These are phyloP conservation scores for Amanita fuliginea DNA, from an alignment of 768 basidiomycete species.

Conservation along the genomic window DNA sequence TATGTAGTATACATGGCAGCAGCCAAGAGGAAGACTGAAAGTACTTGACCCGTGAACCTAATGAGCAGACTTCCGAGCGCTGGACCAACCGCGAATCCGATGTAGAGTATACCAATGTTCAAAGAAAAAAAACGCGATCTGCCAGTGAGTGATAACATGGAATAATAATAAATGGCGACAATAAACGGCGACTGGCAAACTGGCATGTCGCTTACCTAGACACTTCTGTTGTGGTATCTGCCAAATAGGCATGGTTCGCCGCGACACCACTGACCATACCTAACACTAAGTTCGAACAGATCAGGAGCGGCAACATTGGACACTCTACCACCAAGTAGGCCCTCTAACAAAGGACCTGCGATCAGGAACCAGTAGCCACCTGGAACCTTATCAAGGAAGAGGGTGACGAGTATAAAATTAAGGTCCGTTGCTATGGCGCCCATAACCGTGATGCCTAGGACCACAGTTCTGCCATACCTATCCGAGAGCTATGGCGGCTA, in stretches of 20 bases:
- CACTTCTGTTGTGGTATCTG: constrained; percentile 51
- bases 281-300: constrained; percentile 15
- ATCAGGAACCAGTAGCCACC: constrained; percentile 78
- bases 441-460: constrained; percentile 47
- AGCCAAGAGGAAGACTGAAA: constrained; percentile 68
- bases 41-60: constrained; percentile 35
- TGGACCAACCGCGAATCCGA: constrained; percentile 70
- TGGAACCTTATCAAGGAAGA: constrained; percentile 48
- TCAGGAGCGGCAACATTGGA: neutral
- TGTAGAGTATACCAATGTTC: constrained; percentile 53
- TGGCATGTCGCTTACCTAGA: constrained; percentile 30
- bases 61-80: constrained; percentile 59
- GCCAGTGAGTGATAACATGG: constrained; percentile 1
- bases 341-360: constrained; percentile 55
- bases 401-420: constrained; percentile 55
- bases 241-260: constrained; percentile 52
- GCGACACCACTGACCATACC: constrained; percentile 42
- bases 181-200: neutral
- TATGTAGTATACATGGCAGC: constrained; percentile 37
- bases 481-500: constrained; percentile 50
- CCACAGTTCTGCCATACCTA: constrained; percentile 54
- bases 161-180: neutral
- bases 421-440: constrained; percentile 56
- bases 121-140: constrained; percentile 62
- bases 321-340: constrained; percentile 56